Evolutionary conservation across 805 yeast genomes (phyloP).

Genomic region (Metschnikowia rubicola): DNA sequence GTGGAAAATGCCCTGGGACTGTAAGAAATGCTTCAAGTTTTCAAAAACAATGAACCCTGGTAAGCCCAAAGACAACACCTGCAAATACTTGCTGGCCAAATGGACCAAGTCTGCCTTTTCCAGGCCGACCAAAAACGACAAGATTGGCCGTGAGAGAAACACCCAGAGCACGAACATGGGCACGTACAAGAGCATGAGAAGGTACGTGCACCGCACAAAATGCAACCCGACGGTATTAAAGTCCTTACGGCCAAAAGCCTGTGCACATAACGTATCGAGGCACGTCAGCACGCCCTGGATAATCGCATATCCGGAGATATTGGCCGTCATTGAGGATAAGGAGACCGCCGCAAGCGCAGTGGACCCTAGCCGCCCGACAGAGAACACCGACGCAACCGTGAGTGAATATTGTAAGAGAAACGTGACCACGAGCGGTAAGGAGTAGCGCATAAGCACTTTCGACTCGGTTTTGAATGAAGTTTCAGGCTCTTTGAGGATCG

Average conservation of each 20-base stretch:
- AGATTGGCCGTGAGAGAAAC: slow-evolving; percentile 48
- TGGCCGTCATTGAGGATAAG: slow-evolving; percentile 73
- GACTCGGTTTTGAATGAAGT: slow-evolving; percentile 41
- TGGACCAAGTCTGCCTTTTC: slow-evolving; percentile 29
- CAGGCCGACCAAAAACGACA: slow-evolving; percentile 29
- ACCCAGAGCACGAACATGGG: slow-evolving; percentile 64
- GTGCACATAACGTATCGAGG: slow-evolving; percentile 74
- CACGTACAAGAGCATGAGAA: slow-evolving; percentile 47
- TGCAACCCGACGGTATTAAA: slow-evolving; percentile 64
- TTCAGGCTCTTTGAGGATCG: slow-evolving; percentile 35
- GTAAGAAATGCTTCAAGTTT: slow-evolving; percentile 68
- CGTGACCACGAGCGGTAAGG: slow-evolving; percentile 61
- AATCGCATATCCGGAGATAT: slow-evolving; percentile 69
- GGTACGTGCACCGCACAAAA: slow-evolving; percentile 61
- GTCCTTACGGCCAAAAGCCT: slow-evolving; percentile 70
- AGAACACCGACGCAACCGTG: slow-evolving; percentile 72
- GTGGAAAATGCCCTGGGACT: slow-evolving; percentile 75
- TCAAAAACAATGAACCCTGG: slow-evolving; percentile 76
- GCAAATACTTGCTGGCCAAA: slow-evolving; percentile 58
- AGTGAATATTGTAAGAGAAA: slow-evolving; percentile 69
- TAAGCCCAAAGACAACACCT: slow-evolving; percentile 56
- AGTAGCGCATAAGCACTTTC: slow-evolving; percentile 36
- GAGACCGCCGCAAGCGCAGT: slow-evolving; percentile 74
- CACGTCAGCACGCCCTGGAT: slow-evolving; percentile 79
- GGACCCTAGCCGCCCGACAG: slow-evolving; percentile 71